These are phyloP conservation scores for Gracilaria gracilis DNA, from an alignment of 23 red algal genomes.

Conservation along the genomic window DNA sequence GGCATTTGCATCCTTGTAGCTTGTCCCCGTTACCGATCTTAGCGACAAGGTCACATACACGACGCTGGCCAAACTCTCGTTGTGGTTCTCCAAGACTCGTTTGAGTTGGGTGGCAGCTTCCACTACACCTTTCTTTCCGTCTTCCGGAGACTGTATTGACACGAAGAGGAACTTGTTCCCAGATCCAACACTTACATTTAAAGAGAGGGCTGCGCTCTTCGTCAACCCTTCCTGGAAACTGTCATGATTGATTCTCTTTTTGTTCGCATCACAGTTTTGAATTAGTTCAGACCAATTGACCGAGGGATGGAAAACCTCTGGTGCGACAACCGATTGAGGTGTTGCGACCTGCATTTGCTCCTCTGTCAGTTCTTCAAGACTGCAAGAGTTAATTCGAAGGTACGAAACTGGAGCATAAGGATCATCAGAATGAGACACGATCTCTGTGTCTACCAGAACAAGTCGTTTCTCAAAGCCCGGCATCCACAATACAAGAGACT, in stretches of 20 bases:
- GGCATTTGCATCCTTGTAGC: slow-evolving; percentile 72
- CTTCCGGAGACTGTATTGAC: slow-evolving; percentile 35
- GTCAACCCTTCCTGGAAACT: not conserved
- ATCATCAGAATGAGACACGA: slow-evolving; percentile 63
- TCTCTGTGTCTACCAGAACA: slow-evolving; percentile 45
- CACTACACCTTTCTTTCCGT: slow-evolving; percentile 36
- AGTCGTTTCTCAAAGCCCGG: slow-evolving; percentile 77
- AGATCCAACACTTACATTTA: slow-evolving; percentile 46
- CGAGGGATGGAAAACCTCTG: not conserved
- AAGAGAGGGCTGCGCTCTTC: not conserved
- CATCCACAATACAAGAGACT: slow-evolving; percentile 89
- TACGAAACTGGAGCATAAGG: slow-evolving; percentile 71
- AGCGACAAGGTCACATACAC: slow-evolving; percentile 53
- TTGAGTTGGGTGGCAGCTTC: slow-evolving; percentile 23
- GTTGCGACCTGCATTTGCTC: not conserved
- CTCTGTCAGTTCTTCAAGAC: slow-evolving; percentile 35
- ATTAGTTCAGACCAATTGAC: not conserved
- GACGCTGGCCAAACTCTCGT: slow-evolving; percentile 22
- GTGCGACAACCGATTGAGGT: not conserved
- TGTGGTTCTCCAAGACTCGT: slow-evolving; percentile 47
- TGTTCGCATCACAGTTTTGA: not conserved
- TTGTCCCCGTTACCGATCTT: slow-evolving; percentile 39
- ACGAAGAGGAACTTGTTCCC: slow-evolving; percentile 41
- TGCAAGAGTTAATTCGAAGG: slow-evolving; percentile 22
- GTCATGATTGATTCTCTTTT: not conserved